phyloP scores from a whole-genome alignment of 495 filamentous ascomycete species.

The Penicillium diatomitis region DNA sequence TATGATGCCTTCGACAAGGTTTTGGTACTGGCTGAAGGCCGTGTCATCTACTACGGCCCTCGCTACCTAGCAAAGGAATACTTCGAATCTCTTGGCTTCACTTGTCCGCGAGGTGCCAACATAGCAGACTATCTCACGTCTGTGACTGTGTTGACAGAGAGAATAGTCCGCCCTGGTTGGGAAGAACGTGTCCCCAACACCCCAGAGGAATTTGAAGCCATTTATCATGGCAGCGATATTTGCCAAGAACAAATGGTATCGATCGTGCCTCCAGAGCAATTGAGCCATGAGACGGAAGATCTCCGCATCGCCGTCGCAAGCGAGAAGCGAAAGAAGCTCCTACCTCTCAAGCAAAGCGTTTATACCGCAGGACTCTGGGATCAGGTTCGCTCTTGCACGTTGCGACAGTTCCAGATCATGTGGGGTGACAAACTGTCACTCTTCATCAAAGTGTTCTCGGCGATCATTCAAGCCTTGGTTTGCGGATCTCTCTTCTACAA shows the following conservation, averaged over 20 bases:
- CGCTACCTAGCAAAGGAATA: slow-evolving; percentile 52
- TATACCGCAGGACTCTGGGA: slow-evolving; percentile 49
- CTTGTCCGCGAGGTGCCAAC: slow-evolving; percentile 58
- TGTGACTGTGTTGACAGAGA: slow-evolving; percentile 61
- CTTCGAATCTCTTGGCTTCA: slow-evolving; percentile 65
- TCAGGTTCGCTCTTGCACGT: slow-evolving; percentile 49
- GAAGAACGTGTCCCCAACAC: slow-evolving; percentile 59
- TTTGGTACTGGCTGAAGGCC: slow-evolving; percentile 66
- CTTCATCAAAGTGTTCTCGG: slow-evolving; percentile 21
- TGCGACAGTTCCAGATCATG: slow-evolving; percentile 32
- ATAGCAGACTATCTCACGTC: slow-evolving; percentile 75
- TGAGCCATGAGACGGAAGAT: slow-evolving; percentile 33
- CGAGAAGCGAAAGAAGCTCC: slow-evolving; percentile 45
- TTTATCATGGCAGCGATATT: slow-evolving; percentile 62
- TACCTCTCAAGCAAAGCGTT: slow-evolving; percentile 27
- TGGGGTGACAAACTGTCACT: slow-evolving; percentile 30
- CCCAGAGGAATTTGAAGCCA: slow-evolving; percentile 63
- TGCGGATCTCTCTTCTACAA: slow-evolving; percentile 37
- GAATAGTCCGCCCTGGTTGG: slow-evolving; percentile 53
- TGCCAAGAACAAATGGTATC: slow-evolving; percentile 51
- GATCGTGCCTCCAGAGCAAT: slow-evolving; percentile 46
- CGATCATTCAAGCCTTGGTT: slow-evolving; percentile 31
- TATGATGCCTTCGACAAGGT: slow-evolving; percentile 76
- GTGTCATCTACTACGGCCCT: slow-evolving; percentile 69
- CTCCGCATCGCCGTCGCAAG: slow-evolving; percentile 34